Percentiles rank a stretch among this genome's conserved stretches.
Conservation (phyloP, 441 rosid species). For the Aleurites moluccanus region DNA sequence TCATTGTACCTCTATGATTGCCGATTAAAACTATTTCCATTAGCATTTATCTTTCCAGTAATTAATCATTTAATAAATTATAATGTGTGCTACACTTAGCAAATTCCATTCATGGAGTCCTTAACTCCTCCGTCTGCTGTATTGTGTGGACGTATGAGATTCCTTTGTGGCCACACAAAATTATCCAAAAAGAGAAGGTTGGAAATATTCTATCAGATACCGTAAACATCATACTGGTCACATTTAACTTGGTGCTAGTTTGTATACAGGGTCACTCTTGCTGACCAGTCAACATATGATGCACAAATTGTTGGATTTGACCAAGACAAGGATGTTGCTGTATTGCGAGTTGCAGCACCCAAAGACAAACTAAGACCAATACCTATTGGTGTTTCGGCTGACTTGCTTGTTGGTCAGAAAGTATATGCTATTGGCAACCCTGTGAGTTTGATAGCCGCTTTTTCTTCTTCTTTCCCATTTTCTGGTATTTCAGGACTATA, state of each 20-base stretch:
- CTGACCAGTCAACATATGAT: conserved; percentile 82
- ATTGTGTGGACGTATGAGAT: background rate
- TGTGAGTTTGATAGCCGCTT: conserved; percentile 46
- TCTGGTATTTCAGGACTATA: background rate
- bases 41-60: background rate
- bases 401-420: conserved; percentile 97
- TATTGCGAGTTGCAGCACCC: conserved; percentile 70
- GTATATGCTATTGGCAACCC: conserved; percentile 97
- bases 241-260: conserved; percentile 26
- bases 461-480: conserved; percentile 6
- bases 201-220: background rate
- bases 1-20: background rate
- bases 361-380: conserved; percentile 75
- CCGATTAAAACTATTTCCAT: background rate
- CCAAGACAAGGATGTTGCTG: conserved; percentile 98
- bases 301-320: conserved; percentile 90
- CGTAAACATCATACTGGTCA: background rate
- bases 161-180: conserved; percentile 4
- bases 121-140: conserved; percentile 1
- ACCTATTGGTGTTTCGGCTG: conserved; percentile 90
- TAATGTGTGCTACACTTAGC: background rate
- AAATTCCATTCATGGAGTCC: background rate
- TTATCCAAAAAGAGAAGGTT: background rate
- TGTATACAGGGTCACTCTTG: conserved; percentile 73
- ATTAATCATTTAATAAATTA: background rate